phyloP scores from a whole-genome alignment of 2,329 filamentous ascomycete genomes.

The Verticillium isaacii region DNA sequence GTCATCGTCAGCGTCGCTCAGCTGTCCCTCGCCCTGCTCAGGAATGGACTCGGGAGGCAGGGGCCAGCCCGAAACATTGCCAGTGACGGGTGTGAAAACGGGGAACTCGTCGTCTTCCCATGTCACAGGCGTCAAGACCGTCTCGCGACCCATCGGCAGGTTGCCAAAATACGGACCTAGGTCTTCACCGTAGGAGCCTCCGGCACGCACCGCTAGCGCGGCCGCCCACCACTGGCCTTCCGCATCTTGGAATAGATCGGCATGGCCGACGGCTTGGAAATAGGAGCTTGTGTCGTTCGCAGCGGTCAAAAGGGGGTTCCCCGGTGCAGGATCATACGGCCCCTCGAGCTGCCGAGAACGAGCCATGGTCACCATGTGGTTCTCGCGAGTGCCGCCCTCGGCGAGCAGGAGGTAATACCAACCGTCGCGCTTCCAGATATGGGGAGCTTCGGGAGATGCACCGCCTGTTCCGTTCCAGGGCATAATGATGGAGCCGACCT shows the following conservation, averaged over 20 bases:
- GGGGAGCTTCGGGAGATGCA: conserved; percentile 43
- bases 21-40: conserved; percentile 34
- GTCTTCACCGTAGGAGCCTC: not conserved
- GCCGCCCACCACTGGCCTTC: conserved; percentile 48
- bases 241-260: conserved; percentile 37
- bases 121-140: conserved; percentile 39
- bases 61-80: conserved; percentile 33
- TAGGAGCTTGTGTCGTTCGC: conserved; percentile 26
- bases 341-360: conserved; percentile 32
- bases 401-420: conserved; percentile 50
- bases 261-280: conserved; percentile 39
- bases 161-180: conserved; percentile 30
- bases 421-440: conserved; percentile 44
- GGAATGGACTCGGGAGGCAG: conserved; percentile 26
- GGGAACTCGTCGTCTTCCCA: conserved; percentile 49
- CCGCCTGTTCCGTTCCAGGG: conserved; percentile 41
- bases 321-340: conserved; percentile 33
- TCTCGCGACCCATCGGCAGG: conserved; percentile 52
- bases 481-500: conserved; percentile 18
- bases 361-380: conserved; percentile 38
- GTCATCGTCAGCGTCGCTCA: conserved; percentile 34
- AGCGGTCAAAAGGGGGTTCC: conserved; percentile 42
- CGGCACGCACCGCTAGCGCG: conserved; percentile 37
- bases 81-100: conserved; percentile 32
- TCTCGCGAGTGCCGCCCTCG: conserved; percentile 41